Evolutionary conservation across 1,284 basidiomycete genomes (phyloP), one percentile per base, ranked within the genome.

Genomic region (Melampsora abietis-canadensis): DNA sequence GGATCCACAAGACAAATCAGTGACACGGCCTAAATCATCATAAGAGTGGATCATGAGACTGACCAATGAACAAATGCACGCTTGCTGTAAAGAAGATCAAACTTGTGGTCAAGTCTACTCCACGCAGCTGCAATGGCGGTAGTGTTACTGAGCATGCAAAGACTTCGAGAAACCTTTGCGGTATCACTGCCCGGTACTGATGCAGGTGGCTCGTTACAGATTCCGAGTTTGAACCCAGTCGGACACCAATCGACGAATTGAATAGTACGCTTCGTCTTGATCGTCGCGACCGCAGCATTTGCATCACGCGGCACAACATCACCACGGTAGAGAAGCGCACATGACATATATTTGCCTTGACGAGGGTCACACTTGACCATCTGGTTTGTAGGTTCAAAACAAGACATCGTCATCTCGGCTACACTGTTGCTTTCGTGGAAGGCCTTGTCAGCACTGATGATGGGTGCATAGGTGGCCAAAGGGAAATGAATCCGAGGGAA

Each of bases 361-460:
- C 81, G 80, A 24, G 82, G 81, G 77, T 82, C 81, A 63, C 81
- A 82, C 80, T 74, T 80, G 78, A 83, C 95, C 94, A 98, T 95
- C 85, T 98, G 95, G 85, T 95, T 96, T 78, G 93, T 94, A 78
- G 88, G 87, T 86, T 98, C 95, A 84, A 98, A 98, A 86, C 93
- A 96, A 75, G 94, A 90, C 85, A 92, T 94, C 78, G 95, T 98
- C 93, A 98, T 97, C 82, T 98, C 95, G 62, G 92, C 88, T 46
- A 98, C 94, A 34, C 92, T 92, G 86, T 98, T 98, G 84, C 94
- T 92, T 84, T 98, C 95, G 83, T 98, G 95, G 80, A 88, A 88
- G 31, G 94, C 91, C 84, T 86, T 86, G 78, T 86, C 85, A 68
- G 86, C 85, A 40, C 92, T 95, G 81, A 98, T 87, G 80, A 98